Conservation (phyloP, 1,284 basidiomycete genomes). For the Xerocomus amazonicus region DNA sequence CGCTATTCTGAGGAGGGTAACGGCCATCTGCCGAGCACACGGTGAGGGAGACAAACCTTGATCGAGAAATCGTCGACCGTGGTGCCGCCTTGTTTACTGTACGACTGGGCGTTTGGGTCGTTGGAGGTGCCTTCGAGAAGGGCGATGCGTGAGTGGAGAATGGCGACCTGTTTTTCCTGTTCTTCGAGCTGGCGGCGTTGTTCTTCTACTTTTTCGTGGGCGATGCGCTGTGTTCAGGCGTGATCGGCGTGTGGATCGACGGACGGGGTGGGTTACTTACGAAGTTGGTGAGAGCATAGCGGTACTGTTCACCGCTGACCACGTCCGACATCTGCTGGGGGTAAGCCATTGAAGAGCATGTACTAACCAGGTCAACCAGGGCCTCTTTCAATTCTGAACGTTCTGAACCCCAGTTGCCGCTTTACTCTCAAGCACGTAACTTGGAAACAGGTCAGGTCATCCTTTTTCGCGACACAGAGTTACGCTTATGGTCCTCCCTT, state of each 20-base stretch:
- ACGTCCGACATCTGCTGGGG: constrained; percentile 41
- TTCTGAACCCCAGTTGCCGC: no score
- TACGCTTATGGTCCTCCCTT: no score
- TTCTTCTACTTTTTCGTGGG: constrained; percentile 81
- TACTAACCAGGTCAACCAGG: no score
- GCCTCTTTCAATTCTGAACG: no score
- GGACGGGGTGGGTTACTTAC: constrained; percentile 37
- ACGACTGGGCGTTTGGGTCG: constrained; percentile 32
- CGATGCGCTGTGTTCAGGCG: constrained; percentile 54
- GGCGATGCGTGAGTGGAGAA: constrained; percentile 64
- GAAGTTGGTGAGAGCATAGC: constrained; percentile 77
- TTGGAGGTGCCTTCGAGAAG: constrained; percentile 62
- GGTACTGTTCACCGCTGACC: constrained; percentile 70
- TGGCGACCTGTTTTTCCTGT: constrained; percentile 76
- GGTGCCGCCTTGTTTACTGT: constrained; percentile 44
- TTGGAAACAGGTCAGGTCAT: no score
- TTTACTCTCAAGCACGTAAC: no score
- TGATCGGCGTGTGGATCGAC: neutral
- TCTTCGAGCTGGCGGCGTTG: constrained; percentile 74
- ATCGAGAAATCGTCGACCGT: constrained; percentile 83
- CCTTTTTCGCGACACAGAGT: no score
- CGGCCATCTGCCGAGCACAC: no score
- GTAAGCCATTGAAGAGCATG: constrained; percentile 16
- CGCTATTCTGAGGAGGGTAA: constrained; percentile 48
- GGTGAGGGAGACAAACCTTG: constrained; percentile 46